Evolutionary conservation across 164 flowering plant genomes (phyloP), one percentile per base, ranked within the genome.

Genomic region (Kalanchoe fedtschenkoi): DNA sequence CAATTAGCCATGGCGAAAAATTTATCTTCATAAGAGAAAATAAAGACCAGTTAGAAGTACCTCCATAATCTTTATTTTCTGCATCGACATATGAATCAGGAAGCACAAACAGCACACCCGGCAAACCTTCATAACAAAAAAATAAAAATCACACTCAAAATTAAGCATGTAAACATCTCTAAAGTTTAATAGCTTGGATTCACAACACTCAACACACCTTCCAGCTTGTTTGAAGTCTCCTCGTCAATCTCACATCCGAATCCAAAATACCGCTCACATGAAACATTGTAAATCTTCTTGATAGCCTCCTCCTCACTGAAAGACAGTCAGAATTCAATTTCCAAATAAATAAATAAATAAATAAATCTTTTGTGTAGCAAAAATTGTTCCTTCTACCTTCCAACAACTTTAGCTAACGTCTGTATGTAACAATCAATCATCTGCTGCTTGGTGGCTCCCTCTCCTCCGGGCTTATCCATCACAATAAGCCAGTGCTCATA

Each of bases 171-270:
- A n/a, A 33, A 17, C n/a, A 39, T 43, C 6, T 29, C 30, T 29
- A 4, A 10, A 8, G 10, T 1, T 3, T 7, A 47, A 6, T 24
- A 42, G 35, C 63, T 22, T 24, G 22, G 17, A 22, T 24, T 47
- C 55, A 47, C n/a, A 7, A 61, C 16, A 47, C 30, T 5, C 17
- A 26, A 70, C 78, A 22, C n/a, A 90, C 97, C 92, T 81, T 88
- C 99, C 3, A 90, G 85, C 79, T 90, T 90, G 62, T 90, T 83
- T 3, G 97, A 77, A 7, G 96, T 90, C 73, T 90, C 99, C 75
- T 93, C 97, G 44, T 93, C 97, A 67, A 93, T 76, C 77, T 90
- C 92, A 68, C 97, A 88, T 0, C 99, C 99, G 63, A 93, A 93
- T 13, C 99, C 99, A 72, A 90, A 87, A 66, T 93, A 90, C 64